Evolutionary conservation across 495 filamentous ascomycete genomes (phyloP), one percentile per base, ranked within the genome.

Genomic region (Penicillium herquei): DNA sequence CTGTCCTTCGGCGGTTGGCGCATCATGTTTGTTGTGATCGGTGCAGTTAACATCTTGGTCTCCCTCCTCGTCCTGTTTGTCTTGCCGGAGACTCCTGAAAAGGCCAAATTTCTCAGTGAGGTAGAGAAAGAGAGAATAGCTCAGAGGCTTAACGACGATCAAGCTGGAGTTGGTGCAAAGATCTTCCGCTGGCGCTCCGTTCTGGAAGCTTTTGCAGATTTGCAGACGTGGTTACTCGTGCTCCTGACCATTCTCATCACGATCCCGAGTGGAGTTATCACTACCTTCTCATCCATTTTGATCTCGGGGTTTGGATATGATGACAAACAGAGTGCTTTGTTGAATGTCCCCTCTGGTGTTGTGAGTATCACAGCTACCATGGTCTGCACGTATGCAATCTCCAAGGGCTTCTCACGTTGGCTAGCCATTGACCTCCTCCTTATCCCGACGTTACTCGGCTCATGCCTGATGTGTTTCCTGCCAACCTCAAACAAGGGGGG

Each of bases 11-110:
- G 72, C 1, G 80, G 85, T 13, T 88, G 85, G 86, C 68, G 75
- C 2, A 78, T 83, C 54, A 87, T 88, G 83, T 87, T 87, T 59
- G 61, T 88, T 35, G 75, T 82, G 30, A 73, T 87, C 14, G 87
- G 86, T 8, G 50, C 82, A 3, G 49, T 87, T 21, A 89, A 85
- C 0, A 59, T 85, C 10, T 41, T 79, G 10, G 77, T 81, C 7
- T 82, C 76, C 0, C 64, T 75, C 0, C 61, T 81, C 37, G 72
- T 81, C 2, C 80, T 80, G 39, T 72, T 78, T 58, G 75, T 77
- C 32, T 67, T 88, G n/a, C 81, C 83, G 6, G 84, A 86, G 65
- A 78, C 78, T 21, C 77, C 84, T 5, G 76, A 78, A 26, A 70
- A 79, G 3, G 85, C 86, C 0, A 65, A 69, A 5, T 88, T 85